Percentiles rank a stretch among this genome's conserved stretches.
phyloP scores from a whole-genome alignment of 2,329 filamentous ascomycete species.

The Dryadomyces quercus-mongolicae region DNA sequence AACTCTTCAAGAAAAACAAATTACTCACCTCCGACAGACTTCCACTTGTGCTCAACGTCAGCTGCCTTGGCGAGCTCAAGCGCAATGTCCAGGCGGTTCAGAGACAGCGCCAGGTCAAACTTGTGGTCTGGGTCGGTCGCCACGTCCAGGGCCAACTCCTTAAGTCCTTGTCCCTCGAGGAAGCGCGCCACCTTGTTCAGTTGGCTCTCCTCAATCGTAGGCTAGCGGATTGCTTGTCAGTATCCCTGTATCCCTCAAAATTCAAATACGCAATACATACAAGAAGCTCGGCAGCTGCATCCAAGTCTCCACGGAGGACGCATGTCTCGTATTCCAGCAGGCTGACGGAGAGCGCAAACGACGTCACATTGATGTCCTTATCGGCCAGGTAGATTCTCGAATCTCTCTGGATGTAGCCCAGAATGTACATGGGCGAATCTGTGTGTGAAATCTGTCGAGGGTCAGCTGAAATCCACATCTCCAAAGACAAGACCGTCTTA shows the following conservation, averaged over 20 bases:
- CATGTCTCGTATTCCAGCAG: conserved; percentile 96
- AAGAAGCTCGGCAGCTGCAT: conserved; percentile 76
- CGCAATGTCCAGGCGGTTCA: conserved; percentile 77
- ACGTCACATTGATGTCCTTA: conserved; percentile 88
- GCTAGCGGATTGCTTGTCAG: conserved; percentile 11
- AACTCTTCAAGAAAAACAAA: neutral
- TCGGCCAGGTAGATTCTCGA: conserved; percentile 91
- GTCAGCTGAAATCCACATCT: neutral
- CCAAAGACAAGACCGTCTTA: conserved; percentile 24
- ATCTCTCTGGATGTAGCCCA: conserved; percentile 91
- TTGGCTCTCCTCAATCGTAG: conserved; percentile 78
- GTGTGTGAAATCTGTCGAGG: conserved; percentile 57
- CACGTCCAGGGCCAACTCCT: conserved; percentile 87
- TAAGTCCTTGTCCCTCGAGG: conserved; percentile 73
- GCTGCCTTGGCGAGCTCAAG: conserved; percentile 72
- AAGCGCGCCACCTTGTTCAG: conserved; percentile 98
- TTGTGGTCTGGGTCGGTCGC: conserved; percentile 93
- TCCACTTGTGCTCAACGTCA: conserved; percentile 95
- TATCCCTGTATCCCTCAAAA: neutral
- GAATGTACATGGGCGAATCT: conserved; percentile 85
- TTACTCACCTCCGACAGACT: conserved; percentile 57
- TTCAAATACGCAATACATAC: neutral
- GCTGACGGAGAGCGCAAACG: conserved; percentile 78
- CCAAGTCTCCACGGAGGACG: conserved; percentile 86
- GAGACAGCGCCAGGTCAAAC: conserved; percentile 77